These are phyloP conservation scores for Nidula microcarpa DNA, from an alignment of 768 basidiomycete species.

Conservation along the genomic window DNA sequence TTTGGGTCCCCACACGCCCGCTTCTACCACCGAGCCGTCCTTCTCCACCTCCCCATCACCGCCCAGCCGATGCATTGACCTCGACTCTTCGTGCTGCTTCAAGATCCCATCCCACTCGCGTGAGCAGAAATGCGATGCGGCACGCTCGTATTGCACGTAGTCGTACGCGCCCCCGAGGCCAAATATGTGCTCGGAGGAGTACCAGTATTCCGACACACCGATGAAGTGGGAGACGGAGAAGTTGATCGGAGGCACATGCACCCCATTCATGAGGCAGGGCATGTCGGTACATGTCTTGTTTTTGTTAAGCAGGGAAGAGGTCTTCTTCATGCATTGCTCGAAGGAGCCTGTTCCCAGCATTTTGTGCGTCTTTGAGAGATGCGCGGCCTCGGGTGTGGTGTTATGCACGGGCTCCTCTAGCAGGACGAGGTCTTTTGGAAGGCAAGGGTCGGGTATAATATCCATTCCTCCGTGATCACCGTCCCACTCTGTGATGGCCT, in stretches of 20 bases:
- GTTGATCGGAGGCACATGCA: conserved; percentile 91
- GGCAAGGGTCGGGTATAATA: conserved; percentile 80
- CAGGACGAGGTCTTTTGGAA: conserved; percentile 72
- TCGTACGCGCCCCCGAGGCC: conserved; percentile 94
- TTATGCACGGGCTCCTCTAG: conserved; percentile 50
- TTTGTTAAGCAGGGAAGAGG: conserved; percentile 81
- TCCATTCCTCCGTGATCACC: conserved; percentile 23
- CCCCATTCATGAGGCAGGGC: conserved; percentile 92
- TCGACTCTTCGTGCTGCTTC: conserved; percentile 57
- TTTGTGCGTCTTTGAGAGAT: conserved; percentile 50
- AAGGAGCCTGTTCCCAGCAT: conserved; percentile 90
- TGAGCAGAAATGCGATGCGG: conserved; percentile 82
- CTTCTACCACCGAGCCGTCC: conserved; percentile 57
- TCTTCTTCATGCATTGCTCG: conserved; percentile 71
- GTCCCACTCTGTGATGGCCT: conserved; percentile 59
- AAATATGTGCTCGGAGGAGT: conserved; percentile 96
- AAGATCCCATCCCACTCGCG: conserved; percentile 78
- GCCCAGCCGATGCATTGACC: conserved; percentile 41
- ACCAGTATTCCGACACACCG: conserved; percentile 99
- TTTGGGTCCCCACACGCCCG: conserved; percentile 65
- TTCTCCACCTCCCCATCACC: conserved; percentile 66
- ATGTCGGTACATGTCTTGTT: conserved; percentile 74
- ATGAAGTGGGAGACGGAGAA: conserved; percentile 93
- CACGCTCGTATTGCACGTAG: conserved; percentile 93
- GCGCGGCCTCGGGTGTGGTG: conserved; percentile 31